Evolutionary conservation across 83 land plant species (phyloP).

Genomic region (Diphasiastrum complanatum): DNA sequence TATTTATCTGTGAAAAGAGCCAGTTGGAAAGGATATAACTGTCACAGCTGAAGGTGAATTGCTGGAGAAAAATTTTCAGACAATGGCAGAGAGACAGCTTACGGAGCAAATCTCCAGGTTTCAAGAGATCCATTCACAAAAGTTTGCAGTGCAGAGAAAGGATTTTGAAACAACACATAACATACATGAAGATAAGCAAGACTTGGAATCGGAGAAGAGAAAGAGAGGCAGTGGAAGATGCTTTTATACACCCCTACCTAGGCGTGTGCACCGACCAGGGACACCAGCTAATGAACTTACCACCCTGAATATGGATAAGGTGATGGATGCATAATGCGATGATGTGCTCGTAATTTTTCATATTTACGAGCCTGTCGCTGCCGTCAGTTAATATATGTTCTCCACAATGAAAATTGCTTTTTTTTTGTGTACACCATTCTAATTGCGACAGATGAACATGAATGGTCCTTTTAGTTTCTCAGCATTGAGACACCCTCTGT

Average conservation of each 20-base stretch:
- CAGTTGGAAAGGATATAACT: conserved; percentile 81
- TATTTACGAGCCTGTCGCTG: no score
- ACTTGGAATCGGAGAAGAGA: neutral
- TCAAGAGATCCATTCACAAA: conserved; percentile 24
- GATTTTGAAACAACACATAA: neutral
- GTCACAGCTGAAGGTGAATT: conserved; percentile 52
- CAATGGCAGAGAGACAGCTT: conserved; percentile 53
- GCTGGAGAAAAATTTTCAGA: conserved; percentile 33
- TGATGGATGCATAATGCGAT: conserved; percentile 6
- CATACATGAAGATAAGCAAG: neutral
- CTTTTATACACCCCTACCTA: conserved; percentile 70
- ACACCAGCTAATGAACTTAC: conserved; percentile 59
- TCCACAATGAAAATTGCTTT: no score
- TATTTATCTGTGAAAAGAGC: conserved; percentile 37
- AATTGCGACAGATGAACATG: no score
- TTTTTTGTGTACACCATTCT: no score
- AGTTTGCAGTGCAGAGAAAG: conserved; percentile 24
- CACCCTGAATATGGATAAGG: conserved; percentile 73
- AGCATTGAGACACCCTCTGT: no score
- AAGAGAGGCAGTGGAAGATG: conserved; percentile 37
- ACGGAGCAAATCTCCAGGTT: conserved; percentile 36
- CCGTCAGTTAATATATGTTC: no score
- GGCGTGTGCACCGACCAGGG: conserved; percentile 44
- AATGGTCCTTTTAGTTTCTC: no score
- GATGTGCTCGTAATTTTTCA: neutral